Percentiles rank a stretch among this genome's conserved stretches.
These are phyloP conservation scores for Flaveria bidentis DNA, from an alignment of 129 eudicot species.

Conservation along the genomic window DNA sequence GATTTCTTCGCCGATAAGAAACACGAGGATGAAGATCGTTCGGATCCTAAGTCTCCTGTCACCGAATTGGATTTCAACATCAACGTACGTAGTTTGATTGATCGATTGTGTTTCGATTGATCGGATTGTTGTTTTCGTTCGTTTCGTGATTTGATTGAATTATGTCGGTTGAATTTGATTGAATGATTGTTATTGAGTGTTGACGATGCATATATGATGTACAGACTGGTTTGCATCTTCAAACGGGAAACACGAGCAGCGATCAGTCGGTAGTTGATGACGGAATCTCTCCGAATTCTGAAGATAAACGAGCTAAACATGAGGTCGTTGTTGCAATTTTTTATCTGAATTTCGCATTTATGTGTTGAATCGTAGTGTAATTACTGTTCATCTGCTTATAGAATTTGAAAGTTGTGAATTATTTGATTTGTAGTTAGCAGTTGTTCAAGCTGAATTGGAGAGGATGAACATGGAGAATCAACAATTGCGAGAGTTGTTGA, in stretches of 20 bases:
- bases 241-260: slow-evolving; percentile 56
- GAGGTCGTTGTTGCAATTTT: slow-evolving; percentile 43
- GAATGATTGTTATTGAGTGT: neutral
- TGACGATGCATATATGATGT: neutral
- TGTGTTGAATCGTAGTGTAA: neutral
- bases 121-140: neutral
- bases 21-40: slow-evolving; percentile 22
- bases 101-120: neutral
- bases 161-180: slow-evolving; percentile 12
- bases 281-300: slow-evolving; percentile 55
- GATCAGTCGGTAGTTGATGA: slow-evolving; percentile 67
- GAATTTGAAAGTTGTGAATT: neutral
- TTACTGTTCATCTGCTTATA: neutral
- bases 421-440: slow-evolving; percentile 39
- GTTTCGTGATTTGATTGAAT: neutral
- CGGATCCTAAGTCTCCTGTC: slow-evolving; percentile 23
- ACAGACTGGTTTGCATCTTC: slow-evolving; percentile 70
- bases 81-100: slow-evolving; percentile 42
- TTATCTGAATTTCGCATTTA: neutral
- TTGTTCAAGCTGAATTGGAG: slow-evolving; percentile 53
- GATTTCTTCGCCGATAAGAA: slow-evolving; percentile 61
- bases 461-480: slow-evolving; percentile 54
- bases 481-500: slow-evolving; percentile 46
- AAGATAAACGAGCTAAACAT: slow-evolving; percentile 52
- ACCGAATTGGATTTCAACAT: slow-evolving; percentile 47